Percentiles rank a stretch among this genome's conserved stretches.
Evolutionary conservation across 2,329 filamentous ascomycete species (phyloP).

Genomic region (Cladophialophora immunda): DNA sequence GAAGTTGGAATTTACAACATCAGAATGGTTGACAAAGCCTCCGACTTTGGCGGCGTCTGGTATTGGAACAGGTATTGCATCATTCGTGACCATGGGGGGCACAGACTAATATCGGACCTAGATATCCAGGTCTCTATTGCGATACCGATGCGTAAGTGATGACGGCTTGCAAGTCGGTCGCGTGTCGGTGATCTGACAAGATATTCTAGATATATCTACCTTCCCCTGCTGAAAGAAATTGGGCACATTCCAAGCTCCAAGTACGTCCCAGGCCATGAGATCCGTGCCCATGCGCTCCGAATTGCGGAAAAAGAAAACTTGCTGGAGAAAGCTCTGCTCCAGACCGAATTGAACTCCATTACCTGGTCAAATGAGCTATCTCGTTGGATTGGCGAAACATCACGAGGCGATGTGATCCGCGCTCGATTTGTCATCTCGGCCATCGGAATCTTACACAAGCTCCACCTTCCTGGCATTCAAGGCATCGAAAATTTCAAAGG

Average conservation of each 20-base stretch:
- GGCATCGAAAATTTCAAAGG: conserved; percentile 42
- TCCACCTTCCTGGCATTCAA: conserved; percentile 47
- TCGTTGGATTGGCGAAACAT: conserved; percentile 47
- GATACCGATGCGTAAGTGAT: background rate
- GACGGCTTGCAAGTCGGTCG: no score
- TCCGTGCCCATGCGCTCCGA: conserved; percentile 12
- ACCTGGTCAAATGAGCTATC: conserved; percentile 46
- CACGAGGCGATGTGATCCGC: conserved; percentile 40
- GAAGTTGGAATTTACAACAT: conserved; percentile 24
- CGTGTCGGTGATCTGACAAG: no score
- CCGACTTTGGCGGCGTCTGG: conserved; percentile 41
- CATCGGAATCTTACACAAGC: conserved; percentile 61
- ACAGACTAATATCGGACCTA: conserved; percentile 42
- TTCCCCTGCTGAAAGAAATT: conserved; percentile 17
- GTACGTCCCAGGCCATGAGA: conserved; percentile 24
- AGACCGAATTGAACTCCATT: conserved; percentile 18
- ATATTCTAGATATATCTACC: conserved; percentile 11
- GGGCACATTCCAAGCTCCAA: conserved; percentile 24
- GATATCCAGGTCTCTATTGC: background rate
- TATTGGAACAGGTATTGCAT: conserved; percentile 37
- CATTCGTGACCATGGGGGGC: background rate
- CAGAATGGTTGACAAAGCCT: conserved; percentile 44
- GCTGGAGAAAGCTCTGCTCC: conserved; percentile 25
- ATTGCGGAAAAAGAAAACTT: conserved; percentile 19
- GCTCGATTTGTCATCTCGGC: conserved; percentile 52